Conservation (phyloP, 2,329 filamentous ascomycete species). For the Monilinia fructigena region DNA sequence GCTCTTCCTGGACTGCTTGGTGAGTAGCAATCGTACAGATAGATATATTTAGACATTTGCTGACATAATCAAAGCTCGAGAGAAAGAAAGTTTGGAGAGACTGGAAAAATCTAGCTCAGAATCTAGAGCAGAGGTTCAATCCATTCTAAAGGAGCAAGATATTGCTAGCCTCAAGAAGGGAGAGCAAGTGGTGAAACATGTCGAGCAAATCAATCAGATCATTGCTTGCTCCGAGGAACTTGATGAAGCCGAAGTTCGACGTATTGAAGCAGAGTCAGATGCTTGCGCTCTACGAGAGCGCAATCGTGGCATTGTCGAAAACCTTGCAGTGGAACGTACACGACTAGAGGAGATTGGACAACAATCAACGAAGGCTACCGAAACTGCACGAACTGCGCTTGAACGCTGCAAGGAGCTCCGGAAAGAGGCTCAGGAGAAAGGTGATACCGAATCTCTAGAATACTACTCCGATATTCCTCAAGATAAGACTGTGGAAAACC, state of each 20-base stretch:
- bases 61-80: slow-evolving; percentile 39
- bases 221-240: slow-evolving; percentile 61
- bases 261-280: slow-evolving; percentile 83
- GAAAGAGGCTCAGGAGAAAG: slow-evolving; percentile 43
- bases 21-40: slow-evolving; percentile 42
- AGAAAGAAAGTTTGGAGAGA: slow-evolving; percentile 41
- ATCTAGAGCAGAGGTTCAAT: slow-evolving; percentile 45
- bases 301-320: slow-evolving; percentile 57
- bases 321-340: slow-evolving; percentile 49
- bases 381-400: slow-evolving; percentile 44
- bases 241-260: slow-evolving; percentile 66
- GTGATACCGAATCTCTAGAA: slow-evolving; percentile 41
- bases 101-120: slow-evolving; percentile 43
- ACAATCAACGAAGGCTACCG: slow-evolving; percentile 42
- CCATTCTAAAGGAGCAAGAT: slow-evolving; percentile 56
- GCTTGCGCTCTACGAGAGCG: slow-evolving; percentile 64
- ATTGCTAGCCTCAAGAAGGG: slow-evolving; percentile 55
- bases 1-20: slow-evolving; percentile 70
- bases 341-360: slow-evolving; percentile 45
- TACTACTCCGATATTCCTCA: slow-evolving; percentile 47
- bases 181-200: slow-evolving; percentile 51
- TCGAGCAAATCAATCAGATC: slow-evolving; percentile 62
- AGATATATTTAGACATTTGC: not conserved
- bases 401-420: slow-evolving; percentile 41
- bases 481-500: slow-evolving; percentile 57